Conservation (phyloP, 2,329 filamentous ascomycete species). For the Colletotrichum navitas region DNA sequence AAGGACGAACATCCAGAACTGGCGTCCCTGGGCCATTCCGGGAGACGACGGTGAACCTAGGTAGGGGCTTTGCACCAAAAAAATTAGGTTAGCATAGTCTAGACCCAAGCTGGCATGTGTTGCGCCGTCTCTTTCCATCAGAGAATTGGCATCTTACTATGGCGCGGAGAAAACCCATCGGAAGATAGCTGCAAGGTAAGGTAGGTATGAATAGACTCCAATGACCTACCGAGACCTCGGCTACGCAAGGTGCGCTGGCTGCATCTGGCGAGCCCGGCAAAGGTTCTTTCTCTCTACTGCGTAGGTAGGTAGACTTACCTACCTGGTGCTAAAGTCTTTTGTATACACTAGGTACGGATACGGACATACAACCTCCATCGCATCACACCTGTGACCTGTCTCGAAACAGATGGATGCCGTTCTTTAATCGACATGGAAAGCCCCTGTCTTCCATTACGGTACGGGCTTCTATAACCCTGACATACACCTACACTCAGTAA, state of each 20-base stretch:
- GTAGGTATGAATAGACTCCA: neutral
- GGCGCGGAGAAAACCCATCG: constrained; percentile 13
- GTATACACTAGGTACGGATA: no score
- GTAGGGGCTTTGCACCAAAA: neutral
- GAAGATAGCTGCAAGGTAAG: neutral
- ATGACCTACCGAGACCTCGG: neutral
- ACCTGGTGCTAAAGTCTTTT: no score
- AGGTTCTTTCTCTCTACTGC: neutral
- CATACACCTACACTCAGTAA: no score
- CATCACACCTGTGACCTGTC: neutral
- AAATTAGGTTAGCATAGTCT: neutral
- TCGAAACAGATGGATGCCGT: neutral
- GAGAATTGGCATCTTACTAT: neutral
- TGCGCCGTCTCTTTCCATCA: neutral
- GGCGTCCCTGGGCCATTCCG: no score
- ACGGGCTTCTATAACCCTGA: neutral
- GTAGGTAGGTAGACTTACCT: no score
- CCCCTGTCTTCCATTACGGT: no score
- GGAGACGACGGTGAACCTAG: no score
- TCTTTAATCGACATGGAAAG: neutral
- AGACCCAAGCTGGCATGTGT: neutral
- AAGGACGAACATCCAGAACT: neutral
- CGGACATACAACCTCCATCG: neutral
- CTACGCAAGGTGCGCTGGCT: neutral
- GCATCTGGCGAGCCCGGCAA: neutral